Base-by-base conservation (phyloP, 2,329 filamentous ascomycete species). In the Botrytis squamosa region DNA sequence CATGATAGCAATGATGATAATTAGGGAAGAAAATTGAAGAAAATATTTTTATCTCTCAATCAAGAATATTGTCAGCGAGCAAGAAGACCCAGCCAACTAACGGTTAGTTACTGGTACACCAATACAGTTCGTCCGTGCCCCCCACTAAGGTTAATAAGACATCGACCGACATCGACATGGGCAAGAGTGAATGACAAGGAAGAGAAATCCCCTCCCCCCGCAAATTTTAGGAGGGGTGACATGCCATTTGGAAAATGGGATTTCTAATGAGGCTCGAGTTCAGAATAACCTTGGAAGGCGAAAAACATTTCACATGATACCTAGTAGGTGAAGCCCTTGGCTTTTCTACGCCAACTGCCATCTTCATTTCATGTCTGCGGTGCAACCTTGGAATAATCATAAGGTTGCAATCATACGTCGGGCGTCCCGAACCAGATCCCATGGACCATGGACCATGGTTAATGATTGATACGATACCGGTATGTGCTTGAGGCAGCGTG, bases 1-100 rank as follows among this genome's bases (percentile, higher is more conserved):
- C 77, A 78, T 79, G 7, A 38, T 75, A 60, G 9, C n/a, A 38
- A 25, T 9, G 33, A 42, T 42, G 25, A 40, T 22, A 22, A 55
- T 40, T 6, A 12, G 36, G 46, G 46, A 14, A 52, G 7, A 67
- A 25, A 46, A 20, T 25, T 14, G 46, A 36, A 68, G 33, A 29
- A 29, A 55, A 52, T 55, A 55, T 55, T 29, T 66, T 67, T 40
- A 36, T 18, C 36, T 9, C 7, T 55, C 65, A 22, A 12, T 44
- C 22, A 8, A 40, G 33, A 29, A 3, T 67, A 29, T 67, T n/a
- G 16, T 52, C n/a, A 67, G 33, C 38, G 46, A 36, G 65, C 33
- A 49, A 25, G 14, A 33, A 33, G 33, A 33, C 16, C 44, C 44
- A 49, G 46, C 38, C 60, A 66, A 29, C 20, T 66, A 33, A 22